Conservation (phyloP, 768 basidiomycete species). For the Hirschioporus abietinus region DNA sequence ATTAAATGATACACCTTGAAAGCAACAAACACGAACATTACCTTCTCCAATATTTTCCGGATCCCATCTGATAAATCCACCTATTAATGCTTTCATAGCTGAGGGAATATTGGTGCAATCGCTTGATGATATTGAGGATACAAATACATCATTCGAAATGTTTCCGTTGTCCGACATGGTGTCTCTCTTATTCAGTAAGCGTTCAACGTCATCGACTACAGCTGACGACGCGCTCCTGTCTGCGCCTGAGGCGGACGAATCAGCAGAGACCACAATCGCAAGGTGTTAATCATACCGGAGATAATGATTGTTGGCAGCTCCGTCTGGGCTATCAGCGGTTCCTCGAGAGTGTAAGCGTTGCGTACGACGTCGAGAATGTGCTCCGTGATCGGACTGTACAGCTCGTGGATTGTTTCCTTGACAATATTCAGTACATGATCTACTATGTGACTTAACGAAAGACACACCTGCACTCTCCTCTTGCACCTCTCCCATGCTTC, state of each 20-base stretch:
- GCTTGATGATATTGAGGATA: conserved; percentile 50
- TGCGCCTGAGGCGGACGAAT: conserved; percentile 24
- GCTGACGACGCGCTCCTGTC: conserved; percentile 41
- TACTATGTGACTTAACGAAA: background rate
- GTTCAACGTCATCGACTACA: conserved; percentile 32
- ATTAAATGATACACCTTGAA: conserved; percentile 9
- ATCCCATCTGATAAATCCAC: conserved; percentile 36
- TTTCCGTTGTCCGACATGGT: conserved; percentile 14
- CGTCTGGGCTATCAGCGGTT: conserved; percentile 52
- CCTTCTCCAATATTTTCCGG: background rate
- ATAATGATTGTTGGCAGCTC: conserved; percentile 60
- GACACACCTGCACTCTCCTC: background rate
- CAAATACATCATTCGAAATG: conserved; percentile 20
- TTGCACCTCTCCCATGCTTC: conserved; percentile 1
- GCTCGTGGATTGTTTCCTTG: conserved; percentile 40
- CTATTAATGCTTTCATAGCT: conserved; percentile 51
- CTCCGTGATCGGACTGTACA: conserved; percentile 46
- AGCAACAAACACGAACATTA: conserved; percentile 11
- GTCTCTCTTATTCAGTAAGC: conserved; percentile 16
- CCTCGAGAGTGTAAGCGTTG: conserved; percentile 36
- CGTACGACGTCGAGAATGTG: conserved; percentile 39
- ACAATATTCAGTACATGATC: background rate
- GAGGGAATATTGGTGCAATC: conserved; percentile 49
- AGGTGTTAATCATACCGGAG: conserved; percentile 35
- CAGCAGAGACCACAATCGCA: background rate